phyloP scores from a whole-genome alignment of 2,329 filamentous ascomycete genomes.

The Nigrospora sphaerica region DNA sequence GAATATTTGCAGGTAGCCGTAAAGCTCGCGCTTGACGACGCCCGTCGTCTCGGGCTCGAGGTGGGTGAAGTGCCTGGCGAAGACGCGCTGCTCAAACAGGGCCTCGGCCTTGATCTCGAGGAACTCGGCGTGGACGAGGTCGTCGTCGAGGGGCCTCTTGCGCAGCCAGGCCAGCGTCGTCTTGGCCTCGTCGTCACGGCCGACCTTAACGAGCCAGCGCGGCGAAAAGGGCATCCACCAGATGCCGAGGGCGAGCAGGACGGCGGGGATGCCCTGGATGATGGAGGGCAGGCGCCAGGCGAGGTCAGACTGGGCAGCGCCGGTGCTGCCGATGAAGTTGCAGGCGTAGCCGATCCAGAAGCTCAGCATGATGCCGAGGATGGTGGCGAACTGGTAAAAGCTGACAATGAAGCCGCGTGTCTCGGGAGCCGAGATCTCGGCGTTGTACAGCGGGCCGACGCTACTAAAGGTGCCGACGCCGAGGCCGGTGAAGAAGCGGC shows the following conservation, averaged over 20 bases:
- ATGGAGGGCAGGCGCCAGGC: slow-evolving; percentile 20
- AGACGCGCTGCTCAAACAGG: slow-evolving; percentile 37
- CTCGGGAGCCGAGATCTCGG: slow-evolving; percentile 14
- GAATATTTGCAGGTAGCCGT: slow-evolving; percentile 42
- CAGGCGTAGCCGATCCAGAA: slow-evolving; percentile 20
- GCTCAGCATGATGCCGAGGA: slow-evolving; percentile 17
- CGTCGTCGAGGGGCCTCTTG: slow-evolving; percentile 37
- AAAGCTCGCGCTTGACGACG: slow-evolving; percentile 37
- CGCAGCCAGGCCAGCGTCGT: slow-evolving; percentile 39
- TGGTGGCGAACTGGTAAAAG: slow-evolving; percentile 17
- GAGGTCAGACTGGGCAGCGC: slow-evolving; percentile 16
- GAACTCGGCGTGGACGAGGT: slow-evolving; percentile 42
- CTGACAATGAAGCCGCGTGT: slow-evolving; percentile 9
- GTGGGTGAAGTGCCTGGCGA: slow-evolving; percentile 17
- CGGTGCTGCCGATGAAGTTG: slow-evolving; percentile 21
- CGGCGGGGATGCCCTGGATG: slow-evolving; percentile 18
- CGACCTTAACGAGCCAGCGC: slow-evolving; percentile 40
- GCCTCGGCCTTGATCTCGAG: slow-evolving; percentile 45
- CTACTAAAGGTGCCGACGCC: slow-evolving; percentile 32
- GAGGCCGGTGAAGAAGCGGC: slow-evolving; percentile 47
- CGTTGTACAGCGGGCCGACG: slow-evolving; percentile 14
- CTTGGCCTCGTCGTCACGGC: slow-evolving; percentile 40
- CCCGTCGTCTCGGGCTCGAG: slow-evolving; percentile 17
- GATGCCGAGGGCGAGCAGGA: slow-evolving; percentile 21
- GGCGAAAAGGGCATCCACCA: slow-evolving; percentile 45